Percentiles rank a stretch among this genome's conserved stretches.
Conservation (phyloP, 768 basidiomycete species). For the Sarcodon sp. region DNA sequence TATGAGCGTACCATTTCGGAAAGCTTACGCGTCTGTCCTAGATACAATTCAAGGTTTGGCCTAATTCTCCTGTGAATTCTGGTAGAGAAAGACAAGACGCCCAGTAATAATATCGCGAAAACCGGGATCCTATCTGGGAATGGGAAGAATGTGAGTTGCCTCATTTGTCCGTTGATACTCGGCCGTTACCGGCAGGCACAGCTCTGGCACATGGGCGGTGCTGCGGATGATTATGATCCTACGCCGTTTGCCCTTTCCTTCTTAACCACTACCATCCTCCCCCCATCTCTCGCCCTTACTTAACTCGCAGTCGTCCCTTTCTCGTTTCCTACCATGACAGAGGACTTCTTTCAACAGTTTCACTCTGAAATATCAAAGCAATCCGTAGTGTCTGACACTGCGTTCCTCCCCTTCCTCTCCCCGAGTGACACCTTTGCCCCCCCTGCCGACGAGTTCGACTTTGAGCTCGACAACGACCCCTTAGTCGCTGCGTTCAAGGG, state of each 20-base stretch:
- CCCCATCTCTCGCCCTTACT: neutral
- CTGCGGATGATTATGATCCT: too few species aligned
- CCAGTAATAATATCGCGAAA: too few species aligned
- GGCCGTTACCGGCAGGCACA: too few species aligned
- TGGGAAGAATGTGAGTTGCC: too few species aligned
- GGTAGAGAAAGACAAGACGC: too few species aligned
- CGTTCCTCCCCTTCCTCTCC: conserved; percentile 54
- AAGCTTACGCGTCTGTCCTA: too few species aligned
- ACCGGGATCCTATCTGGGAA: too few species aligned
- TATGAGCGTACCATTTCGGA: too few species aligned
- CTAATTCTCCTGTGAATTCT: too few species aligned
- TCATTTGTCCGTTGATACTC: too few species aligned
- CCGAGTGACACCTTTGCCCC: conserved; percentile 64
- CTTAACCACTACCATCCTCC: neutral
- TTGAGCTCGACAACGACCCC: conserved; percentile 61
- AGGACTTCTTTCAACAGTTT: neutral
- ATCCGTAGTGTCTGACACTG: neutral
- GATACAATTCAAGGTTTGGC: too few species aligned
- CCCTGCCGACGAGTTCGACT: conserved; percentile 73
- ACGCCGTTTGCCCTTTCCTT: neutral
- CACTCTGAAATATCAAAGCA: neutral
- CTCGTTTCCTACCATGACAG: neutral
- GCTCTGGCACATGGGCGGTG: too few species aligned
- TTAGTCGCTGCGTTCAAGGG: conserved; percentile 46
- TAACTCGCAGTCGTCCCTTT: neutral